Conservation (phyloP, 202 grass and related monocot species). For the Schoenoplectus tabernaemontani region DNA sequence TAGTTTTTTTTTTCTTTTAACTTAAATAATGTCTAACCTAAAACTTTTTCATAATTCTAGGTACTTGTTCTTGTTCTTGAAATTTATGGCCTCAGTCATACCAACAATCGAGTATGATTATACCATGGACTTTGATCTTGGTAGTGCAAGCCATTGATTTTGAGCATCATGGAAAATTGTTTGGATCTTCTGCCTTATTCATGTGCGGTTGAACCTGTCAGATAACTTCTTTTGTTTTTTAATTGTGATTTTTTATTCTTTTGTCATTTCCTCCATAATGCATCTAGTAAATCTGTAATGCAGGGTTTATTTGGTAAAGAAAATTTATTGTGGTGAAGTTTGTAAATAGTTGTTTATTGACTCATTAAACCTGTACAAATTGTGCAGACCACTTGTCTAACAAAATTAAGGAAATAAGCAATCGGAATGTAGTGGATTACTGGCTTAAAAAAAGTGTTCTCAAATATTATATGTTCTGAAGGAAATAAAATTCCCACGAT, state of each 20-base stretch:
- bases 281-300: background rate
- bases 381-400: constrained; percentile 4
- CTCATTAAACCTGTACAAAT: background rate
- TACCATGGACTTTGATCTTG: constrained; percentile 93
- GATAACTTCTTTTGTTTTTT: background rate
- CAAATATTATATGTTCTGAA: too few species aligned
- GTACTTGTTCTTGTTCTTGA: constrained; percentile 97
- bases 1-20: background rate
- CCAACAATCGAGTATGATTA: constrained; percentile 97
- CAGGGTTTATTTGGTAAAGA: background rate
- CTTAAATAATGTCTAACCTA: background rate
- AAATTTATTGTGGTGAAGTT: background rate
- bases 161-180: background rate
- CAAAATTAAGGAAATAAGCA: background rate
- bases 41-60: constrained; percentile 21
- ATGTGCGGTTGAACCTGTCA: background rate
- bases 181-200: constrained; percentile 4
- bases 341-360: constrained; percentile 10
- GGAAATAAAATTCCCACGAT: too few species aligned
- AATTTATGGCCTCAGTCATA: constrained; percentile 92
- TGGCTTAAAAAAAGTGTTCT: too few species aligned
- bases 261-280: background rate
- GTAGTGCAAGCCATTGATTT: constrained; percentile 52
- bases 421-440: background rate
- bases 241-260: background rate